phyloP scores from a whole-genome alignment of 2,329 filamentous ascomycete species.

The Fusarium guadeloupense region DNA sequence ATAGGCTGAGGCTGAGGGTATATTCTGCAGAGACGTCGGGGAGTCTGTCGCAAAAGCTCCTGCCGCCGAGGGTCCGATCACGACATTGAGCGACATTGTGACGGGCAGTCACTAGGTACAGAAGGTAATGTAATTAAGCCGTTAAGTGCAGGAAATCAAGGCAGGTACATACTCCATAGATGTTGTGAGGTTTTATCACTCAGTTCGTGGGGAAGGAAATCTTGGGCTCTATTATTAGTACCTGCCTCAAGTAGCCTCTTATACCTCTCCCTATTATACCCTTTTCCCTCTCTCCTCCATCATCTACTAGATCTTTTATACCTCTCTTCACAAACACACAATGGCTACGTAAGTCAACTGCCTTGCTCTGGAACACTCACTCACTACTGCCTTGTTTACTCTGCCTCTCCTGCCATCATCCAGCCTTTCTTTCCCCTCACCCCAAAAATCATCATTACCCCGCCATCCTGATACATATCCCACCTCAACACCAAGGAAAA shows the following conservation, averaged over 20 bases:
- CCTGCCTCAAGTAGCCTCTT: neutral
- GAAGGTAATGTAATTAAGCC: neutral
- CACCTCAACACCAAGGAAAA: conserved; percentile 17
- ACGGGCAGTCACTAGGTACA: conserved; percentile 3
- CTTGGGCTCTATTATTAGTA: conserved; percentile 12
- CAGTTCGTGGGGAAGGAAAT: conserved; percentile 9
- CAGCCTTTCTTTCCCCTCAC: conserved; percentile 4
- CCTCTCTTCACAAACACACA: conserved; percentile 22
- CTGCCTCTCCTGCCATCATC: conserved; percentile 3
- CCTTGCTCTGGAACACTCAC: neutral
- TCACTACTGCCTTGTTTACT: neutral
- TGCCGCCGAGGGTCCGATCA: conserved; percentile 37
- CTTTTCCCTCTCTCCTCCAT: conserved; percentile 4
- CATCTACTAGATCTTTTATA: conserved; percentile 1
- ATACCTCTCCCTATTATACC: neutral
- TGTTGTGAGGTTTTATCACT: conserved; percentile 19
- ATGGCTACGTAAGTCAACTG: conserved; percentile 49
- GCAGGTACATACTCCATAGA: neutral
- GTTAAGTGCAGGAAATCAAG: conserved; percentile 1
- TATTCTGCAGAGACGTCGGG: conserved; percentile 2
- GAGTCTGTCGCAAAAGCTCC: conserved; percentile 25
- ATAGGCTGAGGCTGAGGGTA: conserved; percentile 32
- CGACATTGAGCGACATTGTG: conserved; percentile 27
- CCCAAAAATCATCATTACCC: conserved; percentile 22
- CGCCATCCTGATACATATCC: conserved; percentile 16